Percentiles rank a stretch among this genome's conserved stretches.
phyloP scores from a whole-genome alignment of 768 basidiomycete species.

The Phanerochaete carnosa region DNA sequence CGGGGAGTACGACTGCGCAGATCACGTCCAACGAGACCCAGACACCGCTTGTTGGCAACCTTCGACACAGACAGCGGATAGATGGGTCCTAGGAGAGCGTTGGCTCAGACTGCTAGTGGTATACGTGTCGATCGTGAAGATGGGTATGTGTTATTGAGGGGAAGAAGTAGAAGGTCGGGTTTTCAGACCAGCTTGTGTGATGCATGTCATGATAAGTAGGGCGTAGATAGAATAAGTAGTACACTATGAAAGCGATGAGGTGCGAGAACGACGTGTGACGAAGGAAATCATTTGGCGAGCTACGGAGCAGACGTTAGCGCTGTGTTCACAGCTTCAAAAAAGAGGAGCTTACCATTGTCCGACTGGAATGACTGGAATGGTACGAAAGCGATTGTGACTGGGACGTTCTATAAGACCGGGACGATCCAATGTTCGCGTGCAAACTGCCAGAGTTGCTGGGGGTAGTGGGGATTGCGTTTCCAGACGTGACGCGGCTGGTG shows the following conservation, averaged over 20 bases:
- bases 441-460: conserved; percentile 45
- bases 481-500: conserved; percentile 51
- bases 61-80: background rate
- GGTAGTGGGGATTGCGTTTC: conserved; percentile 50
- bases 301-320: background rate
- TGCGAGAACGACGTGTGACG: conserved; percentile 1
- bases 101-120: conserved; percentile 1
- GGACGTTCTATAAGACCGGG: conserved; percentile 64
- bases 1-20: background rate
- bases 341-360: conserved; percentile 56
- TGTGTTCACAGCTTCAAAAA: background rate
- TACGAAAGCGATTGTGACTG: conserved; percentile 73
- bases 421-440: conserved; percentile 57
- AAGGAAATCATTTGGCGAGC: conserved; percentile 17
- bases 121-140: conserved; percentile 17
- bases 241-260: conserved; percentile 23
- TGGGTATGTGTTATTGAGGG: conserved; percentile 23
- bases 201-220: conserved; percentile 17
- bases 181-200: conserved; percentile 24
- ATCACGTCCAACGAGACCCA: background rate
- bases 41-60: background rate
- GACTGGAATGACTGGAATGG: conserved; percentile 72
- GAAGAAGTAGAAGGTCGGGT: conserved; percentile 11
- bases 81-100: background rate
- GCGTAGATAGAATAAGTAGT: conserved; percentile 23